Conservation (phyloP, 2,329 filamentous ascomycete species). For the Pseudomassariella vexata region DNA sequence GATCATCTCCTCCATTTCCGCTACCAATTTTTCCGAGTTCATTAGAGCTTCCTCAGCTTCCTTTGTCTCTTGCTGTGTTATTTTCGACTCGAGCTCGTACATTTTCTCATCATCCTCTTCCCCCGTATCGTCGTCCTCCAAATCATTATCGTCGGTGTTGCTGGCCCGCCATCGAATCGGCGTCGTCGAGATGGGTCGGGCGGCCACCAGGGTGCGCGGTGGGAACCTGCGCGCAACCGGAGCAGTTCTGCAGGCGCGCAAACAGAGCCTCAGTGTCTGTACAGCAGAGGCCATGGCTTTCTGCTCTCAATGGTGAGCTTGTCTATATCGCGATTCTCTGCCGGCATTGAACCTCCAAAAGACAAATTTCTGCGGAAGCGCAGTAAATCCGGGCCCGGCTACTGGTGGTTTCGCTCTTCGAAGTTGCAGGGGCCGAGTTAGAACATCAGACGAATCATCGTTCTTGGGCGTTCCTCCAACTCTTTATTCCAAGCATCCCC, state of each 20-base stretch:
- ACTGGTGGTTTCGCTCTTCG: no score
- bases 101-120: no score
- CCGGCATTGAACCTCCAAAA: no score
- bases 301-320: constrained; percentile 7
- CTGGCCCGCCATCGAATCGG: constrained; percentile 13
- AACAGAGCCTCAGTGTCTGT: constrained; percentile 32
- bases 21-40: constrained; percentile 23
- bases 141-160: constrained; percentile 9
- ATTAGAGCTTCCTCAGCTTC: constrained; percentile 19
- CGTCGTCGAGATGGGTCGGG: constrained; percentile 23
- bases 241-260: constrained; percentile 26
- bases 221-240: constrained; percentile 12
- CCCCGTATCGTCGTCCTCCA: no score
- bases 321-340: constrained; percentile 3
- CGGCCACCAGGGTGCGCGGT: constrained; percentile 15
- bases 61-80: background rate
- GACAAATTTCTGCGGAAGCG: constrained; percentile 6
- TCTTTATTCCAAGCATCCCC: no score
- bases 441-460: no score
- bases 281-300: constrained; percentile 33
- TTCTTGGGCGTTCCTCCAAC: no score
- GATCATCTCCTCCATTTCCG: constrained; percentile 24
- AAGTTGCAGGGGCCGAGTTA: no score
- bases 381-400: constrained; percentile 5
- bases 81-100: background rate